Percentiles rank a stretch among this genome's conserved stretches.
Conservation (phyloP, 805 yeast genomes). For the Metschnikowia lunata region DNA sequence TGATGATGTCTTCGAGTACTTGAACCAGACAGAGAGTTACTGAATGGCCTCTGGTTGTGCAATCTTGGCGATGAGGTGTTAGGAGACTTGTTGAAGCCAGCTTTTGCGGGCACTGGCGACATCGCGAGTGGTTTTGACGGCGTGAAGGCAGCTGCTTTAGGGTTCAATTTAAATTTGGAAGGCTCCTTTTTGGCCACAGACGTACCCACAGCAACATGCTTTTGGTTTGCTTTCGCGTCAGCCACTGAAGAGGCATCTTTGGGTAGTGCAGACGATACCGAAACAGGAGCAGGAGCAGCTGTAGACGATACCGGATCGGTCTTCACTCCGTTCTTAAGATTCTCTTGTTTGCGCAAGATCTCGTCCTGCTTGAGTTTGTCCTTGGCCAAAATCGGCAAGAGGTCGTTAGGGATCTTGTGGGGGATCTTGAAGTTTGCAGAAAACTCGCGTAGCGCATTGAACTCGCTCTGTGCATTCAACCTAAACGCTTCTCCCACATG, state of each 20-base stretch:
- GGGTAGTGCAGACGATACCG: slow-evolving; percentile 9
- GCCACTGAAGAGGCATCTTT: slow-evolving; percentile 1
- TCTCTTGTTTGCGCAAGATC: slow-evolving; percentile 40
- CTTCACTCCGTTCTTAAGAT: slow-evolving; percentile 6
- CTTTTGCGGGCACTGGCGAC: slow-evolving; percentile 27
- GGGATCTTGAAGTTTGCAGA: slow-evolving; percentile 78
- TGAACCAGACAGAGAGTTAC: slow-evolving; percentile 17
- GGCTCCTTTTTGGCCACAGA: slow-evolving; percentile 10
- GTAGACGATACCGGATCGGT: slow-evolving; percentile 2
- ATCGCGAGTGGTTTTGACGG: slow-evolving; percentile 37
- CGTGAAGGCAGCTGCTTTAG: slow-evolving; percentile 62
- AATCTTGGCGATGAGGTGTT: slow-evolving; percentile 34
- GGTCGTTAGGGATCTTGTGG: slow-evolving; percentile 53
- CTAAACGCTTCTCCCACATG: slow-evolving; percentile 36
- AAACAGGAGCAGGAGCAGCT: slow-evolving; percentile 6
- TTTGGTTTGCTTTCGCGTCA: not conserved
- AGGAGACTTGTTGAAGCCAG: slow-evolving; percentile 22
- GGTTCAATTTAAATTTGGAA: slow-evolving; percentile 66
- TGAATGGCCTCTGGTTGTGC: slow-evolving; percentile 29
- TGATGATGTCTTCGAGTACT: slow-evolving; percentile 29
- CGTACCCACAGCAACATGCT: not conserved
- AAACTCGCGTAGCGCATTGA: slow-evolving; percentile 69
- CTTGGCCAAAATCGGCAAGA: slow-evolving; percentile 66
- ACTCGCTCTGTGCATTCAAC: slow-evolving; percentile 54
- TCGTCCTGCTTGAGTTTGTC: slow-evolving; percentile 64